Percentiles rank a stretch among this genome's conserved stretches.
These are phyloP conservation scores for Chernovozyma sophiae-reginae DNA, from an alignment of 1,139 yeast genomes.

Conservation along the genomic window DNA sequence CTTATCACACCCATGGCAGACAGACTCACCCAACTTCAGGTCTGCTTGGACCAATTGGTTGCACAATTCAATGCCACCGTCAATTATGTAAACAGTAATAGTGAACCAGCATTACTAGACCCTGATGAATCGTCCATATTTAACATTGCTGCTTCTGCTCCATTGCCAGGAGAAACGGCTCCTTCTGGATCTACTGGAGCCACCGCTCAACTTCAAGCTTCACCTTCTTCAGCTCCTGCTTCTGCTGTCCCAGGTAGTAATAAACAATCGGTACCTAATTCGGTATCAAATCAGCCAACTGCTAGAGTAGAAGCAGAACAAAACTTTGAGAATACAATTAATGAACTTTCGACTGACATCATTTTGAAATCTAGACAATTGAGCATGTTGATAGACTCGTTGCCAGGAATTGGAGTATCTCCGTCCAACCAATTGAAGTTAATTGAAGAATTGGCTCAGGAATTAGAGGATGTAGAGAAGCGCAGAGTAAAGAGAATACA, in stretches of 20 bases:
- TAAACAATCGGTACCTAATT: constrained; percentile 14
- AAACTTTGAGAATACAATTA: constrained; percentile 52
- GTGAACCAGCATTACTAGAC: constrained; percentile 38
- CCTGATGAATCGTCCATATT: constrained; percentile 35
- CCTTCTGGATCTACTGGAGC: constrained; percentile 26
- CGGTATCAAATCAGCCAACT: constrained; percentile 15
- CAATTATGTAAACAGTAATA: constrained; percentile 65
- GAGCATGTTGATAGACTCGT: constrained; percentile 74
- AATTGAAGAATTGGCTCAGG: constrained; percentile 61
- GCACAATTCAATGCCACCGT: constrained; percentile 91
- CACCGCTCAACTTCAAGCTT: constrained; percentile 16
- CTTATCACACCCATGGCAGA: too few relatives aligned
- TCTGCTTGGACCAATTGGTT: constrained; percentile 85
- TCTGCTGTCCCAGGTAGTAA: constrained; percentile 31
- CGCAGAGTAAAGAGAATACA: constrained; percentile 55
- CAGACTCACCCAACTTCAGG: constrained; percentile 85
- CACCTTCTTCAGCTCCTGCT: constrained; percentile 11
- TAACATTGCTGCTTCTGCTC: constrained; percentile 43
- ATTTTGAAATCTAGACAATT: constrained; percentile 85
- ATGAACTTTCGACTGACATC: constrained; percentile 77
- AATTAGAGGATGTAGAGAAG: constrained; percentile 58
- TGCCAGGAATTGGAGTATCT: constrained; percentile 91
- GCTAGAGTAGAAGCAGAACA: constrained; percentile 16
- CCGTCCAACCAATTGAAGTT: constrained; percentile 66
- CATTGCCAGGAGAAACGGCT: constrained; percentile 30